A percentile compares a stretch with the other conserved stretches of the same genome.
These are phyloP conservation scores for Chloris gayana DNA, from an alignment of 176 grass and related monocot species.

Conservation along the genomic window DNA sequence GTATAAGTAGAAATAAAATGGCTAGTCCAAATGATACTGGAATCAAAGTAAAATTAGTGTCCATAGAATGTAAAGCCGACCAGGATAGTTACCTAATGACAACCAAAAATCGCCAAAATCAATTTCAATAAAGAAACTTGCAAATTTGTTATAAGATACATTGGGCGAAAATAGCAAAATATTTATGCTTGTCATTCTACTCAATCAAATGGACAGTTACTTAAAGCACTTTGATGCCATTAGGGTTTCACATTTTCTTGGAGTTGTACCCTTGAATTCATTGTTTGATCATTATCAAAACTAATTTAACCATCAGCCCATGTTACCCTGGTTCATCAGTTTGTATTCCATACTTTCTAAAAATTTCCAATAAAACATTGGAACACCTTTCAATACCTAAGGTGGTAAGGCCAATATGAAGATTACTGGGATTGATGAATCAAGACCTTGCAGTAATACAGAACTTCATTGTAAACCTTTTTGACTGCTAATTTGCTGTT, in stretches of 20 bases:
- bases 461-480: not conserved
- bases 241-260: not conserved
- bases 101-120: constrained; percentile 27
- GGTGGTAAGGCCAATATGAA: constrained; percentile 22
- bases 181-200: constrained; percentile 12
- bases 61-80: constrained; percentile 9
- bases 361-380: constrained; percentile 17
- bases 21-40: constrained; percentile 4
- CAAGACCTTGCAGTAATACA: not conserved
- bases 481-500: not conserved
- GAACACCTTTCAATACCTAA: constrained; percentile 22
- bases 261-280: constrained; percentile 10
- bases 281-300: not conserved
- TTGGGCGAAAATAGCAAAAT: not conserved
- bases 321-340: not conserved
- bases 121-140: not conserved
- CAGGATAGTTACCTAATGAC: not conserved
- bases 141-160: not conserved
- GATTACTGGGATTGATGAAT: constrained; percentile 2
- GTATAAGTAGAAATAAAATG: not conserved
- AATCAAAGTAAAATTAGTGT: constrained; percentile 7
- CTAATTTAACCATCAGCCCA: not conserved
- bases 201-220: constrained; percentile 17
- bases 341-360: not conserved
- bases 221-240: not conserved